Percentiles rank a stretch among this genome's conserved stretches.
phyloP scores from a whole-genome alignment of 352 stramenopile genomes.

The Aphanomyces invadans region DNA sequence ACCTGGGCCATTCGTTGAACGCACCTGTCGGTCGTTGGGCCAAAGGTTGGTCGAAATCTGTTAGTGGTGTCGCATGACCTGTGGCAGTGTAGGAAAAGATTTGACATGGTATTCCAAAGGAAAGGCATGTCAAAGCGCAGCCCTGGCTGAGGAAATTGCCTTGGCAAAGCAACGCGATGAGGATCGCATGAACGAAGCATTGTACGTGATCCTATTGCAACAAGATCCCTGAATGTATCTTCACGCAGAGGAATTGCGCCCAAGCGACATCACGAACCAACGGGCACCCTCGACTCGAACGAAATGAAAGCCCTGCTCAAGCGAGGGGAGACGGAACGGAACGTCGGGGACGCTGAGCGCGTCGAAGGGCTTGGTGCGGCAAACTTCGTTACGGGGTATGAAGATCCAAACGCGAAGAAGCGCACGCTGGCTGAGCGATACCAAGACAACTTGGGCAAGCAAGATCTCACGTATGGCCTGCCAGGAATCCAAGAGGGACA shows the following conservation, averaged over 20 bases:
- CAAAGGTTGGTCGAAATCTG: constrained; percentile 42
- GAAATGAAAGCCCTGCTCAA: constrained; percentile 85
- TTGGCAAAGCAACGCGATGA: constrained; percentile 78
- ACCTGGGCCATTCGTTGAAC: constrained; percentile 82
- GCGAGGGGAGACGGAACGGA: constrained; percentile 60
- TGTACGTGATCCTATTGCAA: constrained; percentile 44
- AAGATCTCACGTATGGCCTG: constrained; percentile 57
- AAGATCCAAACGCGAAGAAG: constrained; percentile 38
- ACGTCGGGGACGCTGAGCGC: constrained; percentile 59
- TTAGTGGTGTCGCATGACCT: no score
- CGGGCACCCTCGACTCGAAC: constrained; percentile 47
- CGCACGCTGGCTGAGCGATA: constrained; percentile 68
- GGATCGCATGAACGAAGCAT: constrained; percentile 84
- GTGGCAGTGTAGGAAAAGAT: constrained; percentile 57
- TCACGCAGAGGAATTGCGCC: constrained; percentile 71
- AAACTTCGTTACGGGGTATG: constrained; percentile 37
- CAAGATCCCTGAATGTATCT: no score
- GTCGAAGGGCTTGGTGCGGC: constrained; percentile 82
- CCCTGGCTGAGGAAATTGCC: constrained; percentile 52
- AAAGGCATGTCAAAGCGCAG: constrained; percentile 42
- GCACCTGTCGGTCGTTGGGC: constrained; percentile 85
- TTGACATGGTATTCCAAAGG: constrained; percentile 85
- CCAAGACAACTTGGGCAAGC: constrained; percentile 45
- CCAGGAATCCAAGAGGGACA: constrained; percentile 40
- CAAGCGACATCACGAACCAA: constrained; percentile 37